These are phyloP conservation scores for Ilyonectria sp. DNA, from an alignment of 2,329 filamentous ascomycete genomes.

Conservation along the genomic window DNA sequence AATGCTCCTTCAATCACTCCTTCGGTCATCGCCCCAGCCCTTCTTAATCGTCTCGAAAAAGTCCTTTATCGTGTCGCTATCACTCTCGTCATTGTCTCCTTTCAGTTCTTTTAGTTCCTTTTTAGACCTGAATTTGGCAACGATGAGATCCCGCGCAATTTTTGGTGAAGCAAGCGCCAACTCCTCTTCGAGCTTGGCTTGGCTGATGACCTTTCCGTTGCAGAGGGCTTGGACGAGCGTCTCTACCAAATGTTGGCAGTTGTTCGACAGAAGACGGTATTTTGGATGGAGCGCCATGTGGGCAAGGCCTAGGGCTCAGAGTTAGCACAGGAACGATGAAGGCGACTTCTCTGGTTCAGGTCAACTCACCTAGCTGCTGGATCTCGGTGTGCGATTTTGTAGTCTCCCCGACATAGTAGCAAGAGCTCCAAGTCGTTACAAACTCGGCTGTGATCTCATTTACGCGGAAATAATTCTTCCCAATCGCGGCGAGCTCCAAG, in stretches of 20 bases:
- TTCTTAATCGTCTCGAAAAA: slow-evolving; percentile 36
- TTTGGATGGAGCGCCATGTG: slow-evolving; percentile 38
- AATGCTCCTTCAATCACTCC: no score
- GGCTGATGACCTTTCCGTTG: slow-evolving; percentile 45
- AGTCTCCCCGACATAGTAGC: slow-evolving; percentile 46
- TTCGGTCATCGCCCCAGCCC: not conserved
- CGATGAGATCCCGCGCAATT: slow-evolving; percentile 44
- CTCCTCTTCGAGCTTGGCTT: slow-evolving; percentile 45
- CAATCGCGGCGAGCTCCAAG: slow-evolving; percentile 40
- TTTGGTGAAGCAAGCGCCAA: slow-evolving; percentile 38
- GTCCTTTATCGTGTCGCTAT: slow-evolving; percentile 37
- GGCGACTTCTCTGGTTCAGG: accelerated
- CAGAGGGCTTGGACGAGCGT: slow-evolving; percentile 46
- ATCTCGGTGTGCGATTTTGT: slow-evolving; percentile 46
- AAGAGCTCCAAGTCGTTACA: slow-evolving; percentile 45
- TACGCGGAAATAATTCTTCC: slow-evolving; percentile 46
- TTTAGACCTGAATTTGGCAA: slow-evolving; percentile 39
- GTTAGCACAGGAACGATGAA: not conserved
- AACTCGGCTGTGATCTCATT: slow-evolving; percentile 39
- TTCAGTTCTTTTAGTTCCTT: slow-evolving; percentile 13
- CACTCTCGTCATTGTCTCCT: slow-evolving; percentile 29
- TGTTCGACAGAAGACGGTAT: slow-evolving; percentile 42
- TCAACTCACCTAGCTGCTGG: slow-evolving; percentile 38
- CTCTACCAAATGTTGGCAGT: slow-evolving; percentile 45
- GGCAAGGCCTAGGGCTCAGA: slow-evolving; percentile 18